phyloP scores from a whole-genome alignment of 768 basidiomycete genomes.

The Tricholoma furcatifolium region DNA sequence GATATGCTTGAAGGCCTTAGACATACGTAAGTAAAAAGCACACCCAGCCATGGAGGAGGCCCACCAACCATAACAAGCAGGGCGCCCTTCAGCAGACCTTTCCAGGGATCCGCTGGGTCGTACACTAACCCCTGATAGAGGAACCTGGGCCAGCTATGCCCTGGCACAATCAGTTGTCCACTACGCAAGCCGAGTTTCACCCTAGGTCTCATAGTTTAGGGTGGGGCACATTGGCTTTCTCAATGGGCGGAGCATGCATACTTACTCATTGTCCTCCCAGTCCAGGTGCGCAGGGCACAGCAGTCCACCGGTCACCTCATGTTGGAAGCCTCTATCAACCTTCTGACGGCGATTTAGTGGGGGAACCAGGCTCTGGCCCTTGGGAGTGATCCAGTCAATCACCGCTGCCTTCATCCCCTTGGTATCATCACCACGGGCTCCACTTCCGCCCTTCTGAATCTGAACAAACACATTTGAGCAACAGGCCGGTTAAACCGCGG shows the following conservation, averaged over 20 bases:
- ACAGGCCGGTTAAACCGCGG: no score
- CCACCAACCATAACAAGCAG: constrained; percentile 18
- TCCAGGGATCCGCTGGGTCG: constrained; percentile 25
- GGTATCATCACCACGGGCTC: constrained; percentile 19
- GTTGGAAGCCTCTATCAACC: constrained; percentile 9
- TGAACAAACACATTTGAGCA: no score
- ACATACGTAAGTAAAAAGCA: not conserved
- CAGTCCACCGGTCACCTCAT: constrained; percentile 15
- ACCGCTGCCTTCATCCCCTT: constrained; percentile 18
- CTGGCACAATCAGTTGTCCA: constrained; percentile 15
- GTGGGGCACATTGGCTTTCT: no score
- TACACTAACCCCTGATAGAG: constrained; percentile 19
- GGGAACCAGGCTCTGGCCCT: constrained; percentile 12
- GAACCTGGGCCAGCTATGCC: constrained; percentile 25
- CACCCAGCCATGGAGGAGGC: constrained; percentile 18
- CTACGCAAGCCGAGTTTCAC: constrained; percentile 4
- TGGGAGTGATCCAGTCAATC: constrained; percentile 24
- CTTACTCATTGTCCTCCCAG: constrained; percentile 13
- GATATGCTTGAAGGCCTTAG: constrained; percentile 26
- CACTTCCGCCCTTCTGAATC: constrained; percentile 23
- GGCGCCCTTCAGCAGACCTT: no score
- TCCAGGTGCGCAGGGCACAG: constrained; percentile 14
- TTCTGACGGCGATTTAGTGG: constrained; percentile 11
- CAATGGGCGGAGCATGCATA: not conserved
- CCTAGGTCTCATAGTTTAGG: no score